phyloP scores from a whole-genome alignment of 2,329 filamentous ascomycete genomes.

The Apiospora aurea region DNA sequence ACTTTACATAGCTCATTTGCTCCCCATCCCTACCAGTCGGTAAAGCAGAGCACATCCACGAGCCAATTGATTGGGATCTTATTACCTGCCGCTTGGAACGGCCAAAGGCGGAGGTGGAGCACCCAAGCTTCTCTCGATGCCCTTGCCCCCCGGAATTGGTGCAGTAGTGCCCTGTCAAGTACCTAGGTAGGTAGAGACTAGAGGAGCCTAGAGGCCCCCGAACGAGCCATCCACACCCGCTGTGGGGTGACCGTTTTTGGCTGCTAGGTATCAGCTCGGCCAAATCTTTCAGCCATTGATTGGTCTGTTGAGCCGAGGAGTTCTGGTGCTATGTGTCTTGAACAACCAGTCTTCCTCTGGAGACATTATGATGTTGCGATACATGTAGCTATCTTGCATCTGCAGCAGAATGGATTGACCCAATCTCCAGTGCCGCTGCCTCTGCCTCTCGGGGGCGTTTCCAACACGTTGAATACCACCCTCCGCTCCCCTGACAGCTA shows the following conservation, averaged over 20 bases:
- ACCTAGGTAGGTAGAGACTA: too few species aligned
- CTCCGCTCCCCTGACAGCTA: not conserved
- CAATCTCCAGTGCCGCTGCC: not conserved
- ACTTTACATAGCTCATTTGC: not conserved
- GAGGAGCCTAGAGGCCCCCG: not conserved
- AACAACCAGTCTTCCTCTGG: not conserved
- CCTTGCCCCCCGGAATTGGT: not conserved
- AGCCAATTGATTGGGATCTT: not conserved
- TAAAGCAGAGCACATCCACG: not conserved
- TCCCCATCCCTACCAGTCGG: not conserved
- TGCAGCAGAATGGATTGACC: not conserved
- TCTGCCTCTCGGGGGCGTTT: not conserved
- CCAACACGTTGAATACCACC: not conserved
- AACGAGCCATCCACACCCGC: constrained; percentile 1
- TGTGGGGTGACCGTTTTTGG: not conserved
- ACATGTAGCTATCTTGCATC: not conserved
- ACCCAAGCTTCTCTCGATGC: not conserved
- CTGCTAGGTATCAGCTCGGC: not conserved
- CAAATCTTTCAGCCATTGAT: not conserved
- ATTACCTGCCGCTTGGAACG: not conserved
- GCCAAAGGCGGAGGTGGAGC: constrained; percentile 18
- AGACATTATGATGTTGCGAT: not conserved
- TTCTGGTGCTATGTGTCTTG: not conserved
- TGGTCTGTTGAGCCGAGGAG: not conserved
- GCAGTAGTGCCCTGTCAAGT: not conserved